These are phyloP conservation scores for Tricladium varicosporioides DNA, from an alignment of 2,329 filamentous ascomycete genomes.

Conservation along the genomic window DNA sequence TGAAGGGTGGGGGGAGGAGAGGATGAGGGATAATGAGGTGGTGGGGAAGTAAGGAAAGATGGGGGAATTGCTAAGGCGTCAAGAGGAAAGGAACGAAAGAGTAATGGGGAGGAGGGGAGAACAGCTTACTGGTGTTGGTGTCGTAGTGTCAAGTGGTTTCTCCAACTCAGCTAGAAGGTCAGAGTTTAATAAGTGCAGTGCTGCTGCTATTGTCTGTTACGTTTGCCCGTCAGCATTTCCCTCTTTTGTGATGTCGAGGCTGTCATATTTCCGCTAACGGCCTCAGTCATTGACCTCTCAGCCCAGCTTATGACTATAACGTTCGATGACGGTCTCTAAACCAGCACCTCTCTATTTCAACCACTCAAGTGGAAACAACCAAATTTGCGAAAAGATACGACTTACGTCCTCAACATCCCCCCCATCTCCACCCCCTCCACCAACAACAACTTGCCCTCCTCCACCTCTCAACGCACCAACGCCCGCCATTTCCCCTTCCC, in stretches of 20 bases:
- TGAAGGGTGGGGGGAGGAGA: background rate
- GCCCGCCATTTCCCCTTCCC: background rate
- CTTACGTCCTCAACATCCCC: conserved; percentile 29
- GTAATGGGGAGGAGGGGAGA: background rate
- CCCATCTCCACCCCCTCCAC: conserved; percentile 9
- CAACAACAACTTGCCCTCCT: background rate
- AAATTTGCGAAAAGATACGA: too few relatives aligned
- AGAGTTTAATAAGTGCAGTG: conserved; percentile 23
- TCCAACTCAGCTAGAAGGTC: conserved; percentile 25
- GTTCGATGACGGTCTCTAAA: too few relatives aligned
- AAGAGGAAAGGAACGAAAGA: background rate
- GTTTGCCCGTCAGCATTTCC: conserved; percentile 3
- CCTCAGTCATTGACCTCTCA: background rate
- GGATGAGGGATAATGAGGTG: background rate
- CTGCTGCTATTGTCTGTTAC: conserved; percentile 22
- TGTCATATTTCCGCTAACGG: too few relatives aligned
- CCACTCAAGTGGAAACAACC: too few relatives aligned
- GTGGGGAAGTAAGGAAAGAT: too few relatives aligned
- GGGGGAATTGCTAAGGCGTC: too few relatives aligned
- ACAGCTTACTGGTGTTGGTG: background rate
- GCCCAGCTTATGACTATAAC: background rate
- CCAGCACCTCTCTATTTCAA: too few relatives aligned
- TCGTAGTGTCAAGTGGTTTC: conserved; percentile 18
- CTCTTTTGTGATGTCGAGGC: background rate
- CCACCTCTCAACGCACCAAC: background rate